Conservation (phyloP, 495 filamentous ascomycete species). For the Penicillium alfredii region DNA sequence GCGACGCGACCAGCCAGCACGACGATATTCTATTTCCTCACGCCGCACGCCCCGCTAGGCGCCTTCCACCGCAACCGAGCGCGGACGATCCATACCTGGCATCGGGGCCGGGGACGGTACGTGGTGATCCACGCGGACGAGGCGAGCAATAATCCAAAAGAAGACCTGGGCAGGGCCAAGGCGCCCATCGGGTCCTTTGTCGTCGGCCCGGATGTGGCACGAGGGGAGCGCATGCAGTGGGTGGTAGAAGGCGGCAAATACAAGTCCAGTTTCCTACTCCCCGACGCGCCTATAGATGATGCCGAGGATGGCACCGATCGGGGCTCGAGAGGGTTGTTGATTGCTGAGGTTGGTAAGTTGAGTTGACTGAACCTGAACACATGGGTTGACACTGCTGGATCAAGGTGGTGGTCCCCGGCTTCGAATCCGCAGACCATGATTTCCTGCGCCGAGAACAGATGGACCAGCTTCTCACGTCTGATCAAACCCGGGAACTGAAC, state of each 20-base stretch:
- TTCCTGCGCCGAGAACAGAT: slow-evolving; percentile 46
- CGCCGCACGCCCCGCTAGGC: slow-evolving; percentile 47
- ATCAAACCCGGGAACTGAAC: slow-evolving; percentile 41
- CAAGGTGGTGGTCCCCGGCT: slow-evolving; percentile 59
- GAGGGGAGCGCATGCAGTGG: slow-evolving; percentile 60
- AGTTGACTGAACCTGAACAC: not conserved
- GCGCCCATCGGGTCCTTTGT: slow-evolving; percentile 54
- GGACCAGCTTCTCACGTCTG: slow-evolving; percentile 38
- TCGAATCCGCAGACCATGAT: slow-evolving; percentile 59
- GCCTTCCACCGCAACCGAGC: slow-evolving; percentile 56
- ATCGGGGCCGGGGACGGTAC: slow-evolving; percentile 54
- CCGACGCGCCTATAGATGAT: slow-evolving; percentile 30
- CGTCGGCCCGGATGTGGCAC: slow-evolving; percentile 50
- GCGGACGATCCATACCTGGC: slow-evolving; percentile 56
- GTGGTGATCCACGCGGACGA: slow-evolving; percentile 53
- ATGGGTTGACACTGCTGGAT: not conserved
- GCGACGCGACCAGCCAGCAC: too few relatives aligned
- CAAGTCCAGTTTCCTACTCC: slow-evolving; percentile 52
- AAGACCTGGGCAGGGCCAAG: slow-evolving; percentile 4
- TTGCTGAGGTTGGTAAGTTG: slow-evolving; percentile 47
- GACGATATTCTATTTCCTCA: slow-evolving; percentile 59
- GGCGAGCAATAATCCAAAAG: slow-evolving; percentile 15
- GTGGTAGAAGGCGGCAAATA: slow-evolving; percentile 61
- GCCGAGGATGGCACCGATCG: slow-evolving; percentile 28
- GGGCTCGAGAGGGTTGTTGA: slow-evolving; percentile 46